Base-by-base conservation (phyloP, 768 basidiomycete genomes). In the Dioszegia crocea region DNA sequence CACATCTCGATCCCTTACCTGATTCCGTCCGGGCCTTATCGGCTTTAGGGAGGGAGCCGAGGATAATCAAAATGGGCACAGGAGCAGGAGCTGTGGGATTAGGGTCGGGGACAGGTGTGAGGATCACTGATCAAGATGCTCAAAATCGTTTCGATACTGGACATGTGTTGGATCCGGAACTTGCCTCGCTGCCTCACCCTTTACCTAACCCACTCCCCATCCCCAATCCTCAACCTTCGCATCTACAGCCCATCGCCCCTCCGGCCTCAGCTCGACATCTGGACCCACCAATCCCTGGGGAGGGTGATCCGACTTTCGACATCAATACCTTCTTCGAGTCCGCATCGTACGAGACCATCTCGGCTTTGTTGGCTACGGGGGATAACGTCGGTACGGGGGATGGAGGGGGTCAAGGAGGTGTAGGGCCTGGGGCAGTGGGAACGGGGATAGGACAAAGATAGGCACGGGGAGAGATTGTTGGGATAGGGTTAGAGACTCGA, bases 301-400 rank as follows among this genome's bases (percentile, higher is more conserved):
- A 36, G 1, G 49, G 49, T 3, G 51, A 39, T 31, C 27, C 47
- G 5, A 8, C 27, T 3, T 53, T 53, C 17, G 51, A 53, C 26
- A 39, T 53, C 39, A 29, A 39, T 23, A 39, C 31, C 2, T 53
- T 53, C 39, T 26, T 53, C 24, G 51, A 53, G 38, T 53, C 51
- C 6, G 51, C 51, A 4, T n/a, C 51, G 21, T 53, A 40, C 27
- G 51, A 53, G 36, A 40, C 23, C n/a, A 24, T 53, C 2, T 40
- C 51, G 39, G 51, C 51, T 21, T 23, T 53, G 24, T 27, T 53
- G 12, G 19, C 51, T 2, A 31, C 51, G 2, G 51, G 51, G 23
- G 51, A 53, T 40, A 19, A 27, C 11, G 38, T 53, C 27, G 49
- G 31, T 3, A 31, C 4, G 29, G 27, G 47, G 47, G 19, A 31